phyloP scores from a whole-genome alignment of 768 basidiomycete genomes.

The Phylloporus rhodoxanthus region DNA sequence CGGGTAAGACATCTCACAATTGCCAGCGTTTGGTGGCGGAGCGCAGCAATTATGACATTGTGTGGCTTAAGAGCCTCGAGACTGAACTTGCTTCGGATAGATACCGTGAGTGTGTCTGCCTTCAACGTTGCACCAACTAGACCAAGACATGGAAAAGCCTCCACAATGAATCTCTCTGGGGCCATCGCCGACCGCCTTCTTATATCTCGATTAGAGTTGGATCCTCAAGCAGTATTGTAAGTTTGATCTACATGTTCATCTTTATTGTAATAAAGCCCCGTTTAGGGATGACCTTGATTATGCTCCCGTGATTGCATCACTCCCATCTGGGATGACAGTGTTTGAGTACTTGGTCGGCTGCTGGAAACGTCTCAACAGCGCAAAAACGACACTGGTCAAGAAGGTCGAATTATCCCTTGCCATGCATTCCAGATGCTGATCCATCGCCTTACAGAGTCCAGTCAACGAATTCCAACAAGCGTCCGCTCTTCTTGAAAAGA shows the following conservation, averaged over 20 bases:
- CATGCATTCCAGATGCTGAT: constrained; percentile 32
- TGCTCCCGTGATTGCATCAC: constrained; percentile 63
- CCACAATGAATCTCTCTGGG: constrained; percentile 41
- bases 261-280: background rate
- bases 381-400: constrained; percentile 50
- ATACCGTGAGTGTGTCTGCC: constrained; percentile 29
- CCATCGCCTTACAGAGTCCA: constrained; percentile 39
- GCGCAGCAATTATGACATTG: constrained; percentile 56
- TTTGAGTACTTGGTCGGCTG: constrained; percentile 88
- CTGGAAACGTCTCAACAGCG: constrained; percentile 80
- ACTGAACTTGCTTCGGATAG: constrained; percentile 63
- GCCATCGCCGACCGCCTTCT: constrained; percentile 73
- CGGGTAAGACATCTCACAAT: constrained; percentile 7
- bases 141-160: constrained; percentile 20
- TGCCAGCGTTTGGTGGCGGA: constrained; percentile 54
- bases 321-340: constrained; percentile 71
- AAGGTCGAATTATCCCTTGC: constrained; percentile 40
- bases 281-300: constrained; percentile 71
- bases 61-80: constrained; percentile 78
- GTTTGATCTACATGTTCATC: constrained; percentile 24
- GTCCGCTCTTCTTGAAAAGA: constrained; percentile 58
- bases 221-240: constrained; percentile 66
- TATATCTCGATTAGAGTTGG: constrained; percentile 78
- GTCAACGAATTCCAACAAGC: constrained; percentile 56
- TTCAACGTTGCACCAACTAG: background rate